Base-by-base conservation (phyloP, 495 filamentous ascomycete genomes). In the Daldinia loculata region DNA sequence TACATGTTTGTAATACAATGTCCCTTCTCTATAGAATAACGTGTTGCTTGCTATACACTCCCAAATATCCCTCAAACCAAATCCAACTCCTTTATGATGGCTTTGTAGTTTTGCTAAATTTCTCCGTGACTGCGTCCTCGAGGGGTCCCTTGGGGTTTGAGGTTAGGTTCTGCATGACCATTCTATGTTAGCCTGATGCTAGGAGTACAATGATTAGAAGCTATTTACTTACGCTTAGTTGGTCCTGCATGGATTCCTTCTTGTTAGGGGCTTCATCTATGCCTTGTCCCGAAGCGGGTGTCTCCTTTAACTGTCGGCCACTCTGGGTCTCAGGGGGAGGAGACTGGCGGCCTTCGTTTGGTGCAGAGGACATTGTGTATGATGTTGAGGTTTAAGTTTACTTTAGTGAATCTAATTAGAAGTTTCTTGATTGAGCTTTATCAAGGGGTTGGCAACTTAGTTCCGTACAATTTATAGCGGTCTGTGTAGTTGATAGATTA, bases 61-160 rank as follows among this genome's bases (percentile, higher is more conserved):
- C 22, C 19, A 17, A 39, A 2, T 32, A n/a, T 56, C 51, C 24
- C 15, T 52, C 26, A 12, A n/a, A 4, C 48, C 5, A 27, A 7
- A 27, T 50, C 53, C 2, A 41, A n/a, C 12, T 45, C 8, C 12
- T 30, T 61, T 55, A 65, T 5, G 60, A 60, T 22, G 70, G 50
- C n/a, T 71, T 67, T 26, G 48, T 17, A 29, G 55, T 39, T 80
- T 90, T 90, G 17, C 74, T 76, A 59, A 84, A 86, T 84, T 93
- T 93, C 52, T 84, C 85, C 66, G 87, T 83, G 58, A 91, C 87
- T n/a, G 83, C 81, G 48, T 91, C 87, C 70, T 94, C 92, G 55
- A 95, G 76, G 9, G 84, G 83, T 38, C 89, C 88, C 70, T 80
- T 85, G 1, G 93, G 94, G 84, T 97, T 97, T 69, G 86, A 88